Percentiles rank a stretch among this genome's conserved stretches.
These are phyloP conservation scores for Lonicera japonica DNA, from an alignment of 129 eudicot genomes.

Conservation along the genomic window DNA sequence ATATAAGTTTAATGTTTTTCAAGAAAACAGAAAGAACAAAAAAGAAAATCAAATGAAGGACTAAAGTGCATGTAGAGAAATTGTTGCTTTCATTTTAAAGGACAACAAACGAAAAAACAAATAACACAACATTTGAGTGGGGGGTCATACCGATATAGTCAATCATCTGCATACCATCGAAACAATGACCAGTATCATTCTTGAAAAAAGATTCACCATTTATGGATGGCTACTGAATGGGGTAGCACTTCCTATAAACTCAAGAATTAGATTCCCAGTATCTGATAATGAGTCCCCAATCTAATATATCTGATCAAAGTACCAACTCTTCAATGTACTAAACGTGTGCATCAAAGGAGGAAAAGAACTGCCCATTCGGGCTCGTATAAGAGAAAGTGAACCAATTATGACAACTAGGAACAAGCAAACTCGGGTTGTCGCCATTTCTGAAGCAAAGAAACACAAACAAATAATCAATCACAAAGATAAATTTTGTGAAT, in stretches of 20 bases:
- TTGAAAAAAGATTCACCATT: neutral
- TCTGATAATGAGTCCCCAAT: slow-evolving; percentile 27
- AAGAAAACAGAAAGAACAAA: too few relatives aligned
- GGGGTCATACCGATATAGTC: slow-evolving; percentile 10
- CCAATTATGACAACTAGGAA: neutral
- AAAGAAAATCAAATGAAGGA: too few relatives aligned
- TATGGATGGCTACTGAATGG: neutral
- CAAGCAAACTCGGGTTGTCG: neutral
- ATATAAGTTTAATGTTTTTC: too few relatives aligned
- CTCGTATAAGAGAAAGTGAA: neutral
- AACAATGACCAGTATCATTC: neutral
- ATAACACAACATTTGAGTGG: too few relatives aligned
- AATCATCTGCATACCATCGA: neutral
- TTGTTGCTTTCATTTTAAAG: too few relatives aligned
- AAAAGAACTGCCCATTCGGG: neutral
- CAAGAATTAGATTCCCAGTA: slow-evolving; percentile 16
- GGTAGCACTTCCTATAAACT: neutral
- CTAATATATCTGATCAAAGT: slow-evolving; percentile 6
- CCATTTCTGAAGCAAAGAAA: too few relatives aligned
- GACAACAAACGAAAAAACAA: too few relatives aligned
- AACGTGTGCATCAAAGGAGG: neutral
- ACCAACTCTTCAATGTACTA: neutral
- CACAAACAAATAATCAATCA: too few relatives aligned
- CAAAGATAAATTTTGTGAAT: too few relatives aligned
- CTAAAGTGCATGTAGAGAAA: too few relatives aligned